These are phyloP conservation scores for Alternaria longipes DNA, from an alignment of 2,329 filamentous ascomycete species.

Conservation along the genomic window DNA sequence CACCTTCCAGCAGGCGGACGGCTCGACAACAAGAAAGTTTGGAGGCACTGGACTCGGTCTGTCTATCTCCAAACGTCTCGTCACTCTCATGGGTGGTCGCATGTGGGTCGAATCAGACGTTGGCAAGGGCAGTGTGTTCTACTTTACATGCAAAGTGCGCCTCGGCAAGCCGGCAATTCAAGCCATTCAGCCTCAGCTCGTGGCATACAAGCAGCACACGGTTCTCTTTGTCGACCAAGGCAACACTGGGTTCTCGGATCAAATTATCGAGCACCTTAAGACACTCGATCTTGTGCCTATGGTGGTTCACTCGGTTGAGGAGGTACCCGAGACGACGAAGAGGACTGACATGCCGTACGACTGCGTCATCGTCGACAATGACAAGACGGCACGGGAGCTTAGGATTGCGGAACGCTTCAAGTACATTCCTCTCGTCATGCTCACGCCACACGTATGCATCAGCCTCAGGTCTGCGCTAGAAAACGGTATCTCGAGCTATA, in stretches of 20 bases:
- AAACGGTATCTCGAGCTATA: constrained; percentile 97
- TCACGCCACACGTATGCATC: constrained; percentile 89
- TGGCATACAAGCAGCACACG: constrained; percentile 90
- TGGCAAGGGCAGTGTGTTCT: constrained; percentile 91
- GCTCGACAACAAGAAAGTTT: constrained; percentile 94
- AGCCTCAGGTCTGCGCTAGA: constrained; percentile 93
- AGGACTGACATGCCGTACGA: constrained; percentile 74
- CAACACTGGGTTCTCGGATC: constrained; percentile 76
- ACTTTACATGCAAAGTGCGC: constrained; percentile 92
- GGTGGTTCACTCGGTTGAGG: constrained; percentile 79
- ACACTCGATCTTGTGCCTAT: constrained; percentile 82
- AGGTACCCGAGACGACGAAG: constrained; percentile 66
- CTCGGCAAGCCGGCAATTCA: constrained; percentile 81
- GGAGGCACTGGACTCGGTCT: constrained; percentile 92
- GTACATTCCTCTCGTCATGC: constrained; percentile 92
- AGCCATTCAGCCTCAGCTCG: constrained; percentile 81
- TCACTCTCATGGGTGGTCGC: constrained; percentile 95
- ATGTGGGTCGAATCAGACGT: constrained; percentile 96
- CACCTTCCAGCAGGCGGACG: constrained; percentile 98
- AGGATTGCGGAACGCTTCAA: constrained; percentile 94
- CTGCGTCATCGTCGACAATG: constrained; percentile 94
- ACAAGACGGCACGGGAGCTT: constrained; percentile 85
- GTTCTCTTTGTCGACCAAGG: constrained; percentile 96
- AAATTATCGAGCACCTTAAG: constrained; percentile 80
- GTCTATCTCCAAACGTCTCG: constrained; percentile 93